Base-by-base conservation (phyloP, 1,284 basidiomycete genomes). In the Ceratobasidium sp. region DNA sequence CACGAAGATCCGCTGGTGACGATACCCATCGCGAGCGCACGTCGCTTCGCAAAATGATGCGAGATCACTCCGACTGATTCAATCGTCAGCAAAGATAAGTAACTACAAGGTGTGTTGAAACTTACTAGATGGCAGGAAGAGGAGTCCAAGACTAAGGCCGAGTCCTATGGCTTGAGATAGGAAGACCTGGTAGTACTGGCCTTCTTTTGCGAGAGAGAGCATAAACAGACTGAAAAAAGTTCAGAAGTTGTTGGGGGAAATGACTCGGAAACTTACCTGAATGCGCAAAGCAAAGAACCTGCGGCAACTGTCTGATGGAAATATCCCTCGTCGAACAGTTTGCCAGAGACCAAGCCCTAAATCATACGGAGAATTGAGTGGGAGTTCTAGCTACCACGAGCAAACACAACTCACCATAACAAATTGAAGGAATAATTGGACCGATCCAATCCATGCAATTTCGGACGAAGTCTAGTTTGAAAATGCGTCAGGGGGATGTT, bases 1-100 rank as follows among this genome's bases (percentile, higher is more conserved):
- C 79, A 75, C 47, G 81, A 80, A 75, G 63, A 89, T 15, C 54
- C 89, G 87, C 57, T 88, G 84, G 29, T 84, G 14, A 84, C 85
- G 50, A 88, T 82, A n/a, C 87, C 87, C 78, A 88, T 84, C 1
- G 85, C 87, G 2, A 87, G 76, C 11, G 87, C 82, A 17, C 87
- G 84, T 19, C 83, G 82, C 63, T 85, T 83, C 76, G 82, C 78
- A 81, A 89, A 86, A 83, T 90, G 82, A 57, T 86, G 85, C 41
- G 90, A 84, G 62, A 91, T 82, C 78, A 89, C 85, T 57, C 87
- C 83, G 73, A 91, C 71, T 73, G 24, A 19, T 9, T 8, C 79
- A 19, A 86, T 82, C 0, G 89, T 89, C 73, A 59, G 31, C 19
- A 24, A 36, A 71, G 4, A 19, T 17, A 19, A 11, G 36, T 4